These are phyloP conservation scores for Naematelia encephala DNA, from an alignment of 768 basidiomycete genomes.

Conservation along the genomic window DNA sequence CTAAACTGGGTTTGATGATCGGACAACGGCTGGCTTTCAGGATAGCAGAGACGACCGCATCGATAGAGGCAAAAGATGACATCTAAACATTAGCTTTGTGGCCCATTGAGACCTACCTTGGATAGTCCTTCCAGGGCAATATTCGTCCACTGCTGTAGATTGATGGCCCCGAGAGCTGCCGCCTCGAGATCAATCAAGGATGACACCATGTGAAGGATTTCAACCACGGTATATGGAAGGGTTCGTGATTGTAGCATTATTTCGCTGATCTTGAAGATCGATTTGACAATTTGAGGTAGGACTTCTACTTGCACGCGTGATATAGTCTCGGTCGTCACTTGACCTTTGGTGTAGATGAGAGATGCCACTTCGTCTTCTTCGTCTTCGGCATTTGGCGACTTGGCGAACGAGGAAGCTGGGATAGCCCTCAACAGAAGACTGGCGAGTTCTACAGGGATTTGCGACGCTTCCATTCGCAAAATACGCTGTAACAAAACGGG, in stretches of 20 bases:
- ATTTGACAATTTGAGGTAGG: conserved; percentile 28
- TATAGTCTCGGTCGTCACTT: neutral
- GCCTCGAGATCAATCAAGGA: conserved; percentile 18
- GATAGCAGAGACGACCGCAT: conserved; percentile 61
- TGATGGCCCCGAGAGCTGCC: conserved; percentile 6
- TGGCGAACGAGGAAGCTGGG: neutral
- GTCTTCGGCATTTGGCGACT: neutral
- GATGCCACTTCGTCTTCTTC: neutral
- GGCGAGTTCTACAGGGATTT: neutral
- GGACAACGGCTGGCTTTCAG: conserved; percentile 46
- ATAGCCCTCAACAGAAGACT: neutral
- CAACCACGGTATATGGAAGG: neutral
- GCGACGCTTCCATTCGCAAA: conserved; percentile 33
- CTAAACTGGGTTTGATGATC: conserved; percentile 57
- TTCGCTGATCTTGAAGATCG: conserved; percentile 25
- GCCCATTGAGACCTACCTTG: conserved; percentile 53
- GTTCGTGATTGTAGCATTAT: neutral
- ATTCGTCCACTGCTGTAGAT: conserved; percentile 59
- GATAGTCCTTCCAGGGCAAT: conserved; percentile 59
- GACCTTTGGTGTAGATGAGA: conserved; percentile 1
- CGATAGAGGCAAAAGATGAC: conserved; percentile 65
- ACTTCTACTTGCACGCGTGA: neutral
- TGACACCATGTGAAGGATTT: conserved; percentile 8
- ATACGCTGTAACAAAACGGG: conserved; percentile 73
- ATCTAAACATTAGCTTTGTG: conserved; percentile 51